A percentile compares a stretch with the other conserved stretches of the same genome.
Evolutionary conservation across 805 yeast genomes (phyloP).

Genomic region (Saccharomycodes ludwigii): DNA sequence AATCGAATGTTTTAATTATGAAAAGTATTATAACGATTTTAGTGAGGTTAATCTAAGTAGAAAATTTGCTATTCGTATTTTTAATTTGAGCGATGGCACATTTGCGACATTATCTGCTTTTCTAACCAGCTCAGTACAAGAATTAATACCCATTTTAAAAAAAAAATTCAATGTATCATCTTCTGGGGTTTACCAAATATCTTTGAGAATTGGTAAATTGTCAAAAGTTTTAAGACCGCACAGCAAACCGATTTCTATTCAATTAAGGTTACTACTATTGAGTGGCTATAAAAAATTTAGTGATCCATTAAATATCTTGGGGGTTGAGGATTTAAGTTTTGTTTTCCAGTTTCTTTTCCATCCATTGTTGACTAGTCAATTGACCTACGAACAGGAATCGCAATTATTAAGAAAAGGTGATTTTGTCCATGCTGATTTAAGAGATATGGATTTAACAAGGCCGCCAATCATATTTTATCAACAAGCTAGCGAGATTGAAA

Average conservation of each 20-base stretch:
- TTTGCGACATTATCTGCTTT: conserved; percentile 72
- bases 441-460: conserved; percentile 63
- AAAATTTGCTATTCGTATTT: conserved; percentile 47
- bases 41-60: conserved; percentile 21
- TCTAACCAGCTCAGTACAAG: conserved; percentile 63
- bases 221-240: conserved; percentile 59
- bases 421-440: conserved; percentile 60
- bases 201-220: conserved; percentile 63
- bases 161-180: conserved; percentile 66
- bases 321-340: conserved; percentile 73
- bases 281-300: conserved; percentile 61
- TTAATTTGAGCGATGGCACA: conserved; percentile 73
- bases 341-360: conserved; percentile 70
- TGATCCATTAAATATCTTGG: conserved; percentile 69
- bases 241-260: conserved; percentile 70
- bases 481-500: conserved; percentile 68
- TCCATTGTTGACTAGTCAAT: conserved; percentile 44
- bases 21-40: conserved; percentile 25
- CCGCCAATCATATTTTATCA: conserved; percentile 76
- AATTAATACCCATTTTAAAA: conserved; percentile 56
- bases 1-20: conserved; percentile 26
- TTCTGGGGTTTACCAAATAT: conserved; percentile 61
- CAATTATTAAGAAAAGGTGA: conserved; percentile 41
- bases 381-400: conserved; percentile 61
- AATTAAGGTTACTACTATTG: conserved; percentile 54